These are phyloP conservation scores for Metarhizium album DNA, from an alignment of 2,329 filamentous ascomycete species.

Conservation along the genomic window DNA sequence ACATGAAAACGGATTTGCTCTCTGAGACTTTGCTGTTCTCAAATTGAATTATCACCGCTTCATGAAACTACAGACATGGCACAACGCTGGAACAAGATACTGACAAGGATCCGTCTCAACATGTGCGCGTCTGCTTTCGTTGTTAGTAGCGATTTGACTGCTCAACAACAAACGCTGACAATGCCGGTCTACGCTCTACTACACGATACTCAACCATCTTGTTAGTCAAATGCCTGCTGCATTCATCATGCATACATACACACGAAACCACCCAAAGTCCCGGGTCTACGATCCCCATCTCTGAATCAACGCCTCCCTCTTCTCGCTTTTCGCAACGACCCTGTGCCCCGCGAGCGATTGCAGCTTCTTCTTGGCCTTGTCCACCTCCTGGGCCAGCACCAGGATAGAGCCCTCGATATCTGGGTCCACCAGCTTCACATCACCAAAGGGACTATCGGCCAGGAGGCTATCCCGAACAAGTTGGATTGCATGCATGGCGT, in stretches of 20 bases:
- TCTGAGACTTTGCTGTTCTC: no score
- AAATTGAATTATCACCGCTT: no score
- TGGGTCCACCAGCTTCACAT: conserved; percentile 39
- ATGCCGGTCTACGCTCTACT: no score
- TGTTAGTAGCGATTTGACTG: no score
- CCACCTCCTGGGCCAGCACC: conserved; percentile 34
- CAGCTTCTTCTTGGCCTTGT: conserved; percentile 28
- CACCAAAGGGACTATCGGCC: conserved; percentile 38
- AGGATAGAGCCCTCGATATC: conserved; percentile 41
- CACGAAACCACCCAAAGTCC: background rate
- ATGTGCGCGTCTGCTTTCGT: no score
- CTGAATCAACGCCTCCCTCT: conserved; percentile 34
- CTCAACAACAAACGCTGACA: no score
- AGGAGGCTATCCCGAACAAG: conserved; percentile 40
- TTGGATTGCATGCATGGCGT: conserved; percentile 37
- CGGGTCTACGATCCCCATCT: conserved; percentile 17
- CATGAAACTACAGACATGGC: no score
- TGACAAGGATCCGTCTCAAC: no score
- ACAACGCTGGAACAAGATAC: no score
- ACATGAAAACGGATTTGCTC: no score
- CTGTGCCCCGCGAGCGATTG: conserved; percentile 26
- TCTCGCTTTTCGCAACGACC: conserved; percentile 30
- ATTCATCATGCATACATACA: background rate
- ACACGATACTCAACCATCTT: no score
- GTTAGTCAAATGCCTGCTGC: background rate